Conservation (phyloP, 1,284 basidiomycete genomes). For the Inonotus hispidus region DNA sequence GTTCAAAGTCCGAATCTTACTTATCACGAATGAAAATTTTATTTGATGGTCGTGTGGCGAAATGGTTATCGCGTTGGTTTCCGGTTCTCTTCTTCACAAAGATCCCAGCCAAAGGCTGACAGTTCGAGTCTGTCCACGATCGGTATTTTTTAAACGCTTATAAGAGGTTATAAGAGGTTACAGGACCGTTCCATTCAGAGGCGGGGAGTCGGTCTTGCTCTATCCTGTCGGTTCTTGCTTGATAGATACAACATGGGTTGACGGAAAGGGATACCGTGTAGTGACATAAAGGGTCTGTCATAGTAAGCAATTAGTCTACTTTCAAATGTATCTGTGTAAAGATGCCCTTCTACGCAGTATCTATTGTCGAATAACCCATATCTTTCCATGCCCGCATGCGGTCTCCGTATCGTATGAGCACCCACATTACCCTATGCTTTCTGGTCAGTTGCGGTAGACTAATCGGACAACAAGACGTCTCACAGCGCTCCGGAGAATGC, state of each 20-base stretch:
- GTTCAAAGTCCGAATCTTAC: no score
- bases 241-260: no score
- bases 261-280: no score
- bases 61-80: conserved; percentile 18
- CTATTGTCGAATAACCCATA: conserved; percentile 31
- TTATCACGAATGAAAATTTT: no score
- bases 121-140: conserved; percentile 16
- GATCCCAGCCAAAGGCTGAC: conserved; percentile 12
- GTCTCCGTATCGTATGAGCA: conserved; percentile 41
- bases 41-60: conserved; percentile 7
- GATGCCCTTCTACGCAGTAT: neutral
- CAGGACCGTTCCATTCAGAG: no score
- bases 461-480: neutral
- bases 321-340: no score
- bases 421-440: conserved; percentile 32
- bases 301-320: no score
- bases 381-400: conserved; percentile 43
- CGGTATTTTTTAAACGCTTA: neutral
- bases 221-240: no score
- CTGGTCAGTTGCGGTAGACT: neutral
- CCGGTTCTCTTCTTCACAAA: neutral
- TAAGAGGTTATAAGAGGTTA: no score
- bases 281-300: no score
- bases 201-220: no score
- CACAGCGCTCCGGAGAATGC: conserved; percentile 22